A percentile compares a stretch with the other conserved stretches of the same genome.
These are phyloP conservation scores for Ophiognomonia clavigignenti-juglandacearum DNA, from an alignment of 2,329 filamentous ascomycete genomes.

Conservation along the genomic window DNA sequence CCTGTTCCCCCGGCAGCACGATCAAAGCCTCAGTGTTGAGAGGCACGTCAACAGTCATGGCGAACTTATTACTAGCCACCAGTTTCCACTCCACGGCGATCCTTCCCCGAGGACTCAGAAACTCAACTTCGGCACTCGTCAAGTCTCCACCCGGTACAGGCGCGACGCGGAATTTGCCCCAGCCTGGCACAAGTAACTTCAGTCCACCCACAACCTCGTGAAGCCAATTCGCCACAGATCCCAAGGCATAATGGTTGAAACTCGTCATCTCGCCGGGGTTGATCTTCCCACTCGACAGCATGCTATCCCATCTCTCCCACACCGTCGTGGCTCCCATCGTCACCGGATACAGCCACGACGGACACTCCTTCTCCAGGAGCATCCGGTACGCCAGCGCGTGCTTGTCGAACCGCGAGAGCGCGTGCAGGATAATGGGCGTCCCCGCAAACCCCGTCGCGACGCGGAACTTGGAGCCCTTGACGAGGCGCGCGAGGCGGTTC, in stretches of 20 bases:
- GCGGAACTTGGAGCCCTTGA: constrained; percentile 2
- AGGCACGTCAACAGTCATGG: constrained; percentile 9
- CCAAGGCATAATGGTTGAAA: constrained; percentile 37
- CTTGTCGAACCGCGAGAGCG: too few species aligned
- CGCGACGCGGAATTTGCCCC: constrained; percentile 22
- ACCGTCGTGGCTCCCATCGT: background rate
- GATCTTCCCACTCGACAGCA: constrained; percentile 23
- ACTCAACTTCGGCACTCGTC: constrained; percentile 8
- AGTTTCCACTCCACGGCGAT: constrained; percentile 8
- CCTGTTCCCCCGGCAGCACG: constrained; percentile 9
- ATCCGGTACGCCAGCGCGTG: constrained; percentile 7
- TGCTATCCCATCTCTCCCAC: background rate
- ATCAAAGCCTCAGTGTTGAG: constrained; percentile 10
- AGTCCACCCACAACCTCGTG: constrained; percentile 30
- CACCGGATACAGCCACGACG: background rate
- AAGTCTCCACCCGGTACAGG: constrained; percentile 26
- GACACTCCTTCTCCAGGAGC: background rate
- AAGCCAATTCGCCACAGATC: constrained; percentile 33
- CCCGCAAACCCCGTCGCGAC: constrained; percentile 20
- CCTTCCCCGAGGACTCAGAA: constrained; percentile 13
- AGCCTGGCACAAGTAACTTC: constrained; percentile 13
- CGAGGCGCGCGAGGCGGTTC: too few species aligned
- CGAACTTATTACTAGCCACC: constrained; percentile 4
- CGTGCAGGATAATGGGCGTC: constrained; percentile 19
- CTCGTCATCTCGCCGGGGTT: constrained; percentile 36